Percentiles rank a stretch among this genome's conserved stretches.
phyloP scores from a whole-genome alignment of 768 basidiomycete species.

The Auricularia cornea region DNA sequence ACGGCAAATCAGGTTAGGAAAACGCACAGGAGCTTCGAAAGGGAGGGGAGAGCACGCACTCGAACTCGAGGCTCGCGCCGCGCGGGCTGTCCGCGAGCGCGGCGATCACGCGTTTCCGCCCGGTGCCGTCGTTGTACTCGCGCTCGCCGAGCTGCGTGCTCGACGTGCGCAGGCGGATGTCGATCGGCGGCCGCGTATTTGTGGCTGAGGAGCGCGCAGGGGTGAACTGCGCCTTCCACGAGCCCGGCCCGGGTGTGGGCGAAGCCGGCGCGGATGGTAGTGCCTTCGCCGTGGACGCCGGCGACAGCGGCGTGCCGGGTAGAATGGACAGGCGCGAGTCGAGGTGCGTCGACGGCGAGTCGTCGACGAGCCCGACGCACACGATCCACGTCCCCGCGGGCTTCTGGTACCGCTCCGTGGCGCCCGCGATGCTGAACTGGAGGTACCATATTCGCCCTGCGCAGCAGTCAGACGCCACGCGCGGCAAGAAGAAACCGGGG shows the following conservation, averaged over 20 bases:
- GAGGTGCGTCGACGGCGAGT: background rate
- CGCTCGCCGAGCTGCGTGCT: background rate
- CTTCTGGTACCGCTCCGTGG: background rate
- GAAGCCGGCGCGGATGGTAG: background rate
- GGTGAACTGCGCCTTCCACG: background rate
- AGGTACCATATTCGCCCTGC: slow-evolving; percentile 53
- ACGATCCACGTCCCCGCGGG: background rate
- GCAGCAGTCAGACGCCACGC: background rate
- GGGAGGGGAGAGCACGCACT: background rate
- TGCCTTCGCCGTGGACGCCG: background rate
- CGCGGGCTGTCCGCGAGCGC: background rate
- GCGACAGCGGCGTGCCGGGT: background rate
- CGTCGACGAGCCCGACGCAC: background rate
- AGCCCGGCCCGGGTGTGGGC: background rate
- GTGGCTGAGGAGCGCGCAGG: background rate
- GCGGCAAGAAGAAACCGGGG: background rate
- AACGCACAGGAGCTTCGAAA: background rate
- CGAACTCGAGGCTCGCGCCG: background rate
- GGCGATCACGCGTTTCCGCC: background rate
- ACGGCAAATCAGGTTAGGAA: background rate
- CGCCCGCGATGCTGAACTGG: slow-evolving; percentile 24
- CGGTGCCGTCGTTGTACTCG: background rate
- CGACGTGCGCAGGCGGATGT: background rate
- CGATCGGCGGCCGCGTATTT: background rate
- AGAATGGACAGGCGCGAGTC: background rate